Percentiles rank a stretch among this genome's conserved stretches.
These are phyloP conservation scores for Phaseolus lunatus DNA, from an alignment of 306 rosid species.

Conservation along the genomic window DNA sequence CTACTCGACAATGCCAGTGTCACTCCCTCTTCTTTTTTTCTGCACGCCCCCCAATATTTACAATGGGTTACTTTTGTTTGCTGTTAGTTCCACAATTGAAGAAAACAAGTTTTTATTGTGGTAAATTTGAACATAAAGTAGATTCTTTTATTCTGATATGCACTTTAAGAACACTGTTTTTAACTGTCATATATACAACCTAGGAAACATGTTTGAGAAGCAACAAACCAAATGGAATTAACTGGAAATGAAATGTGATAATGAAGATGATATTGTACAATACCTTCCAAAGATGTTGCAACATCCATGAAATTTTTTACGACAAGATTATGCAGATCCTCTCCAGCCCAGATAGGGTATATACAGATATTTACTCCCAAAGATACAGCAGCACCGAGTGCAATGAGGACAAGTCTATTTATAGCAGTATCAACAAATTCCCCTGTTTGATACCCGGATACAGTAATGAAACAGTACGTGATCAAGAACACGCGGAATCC, in stretches of 20 bases:
- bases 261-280: background rate
- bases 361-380: conserved; percentile 80
- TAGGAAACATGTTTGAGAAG: background rate
- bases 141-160: background rate
- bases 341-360: conserved; percentile 96
- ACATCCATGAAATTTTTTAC: background rate
- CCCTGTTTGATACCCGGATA: conserved; percentile 3
- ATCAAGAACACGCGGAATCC: conserved; percentile 9
- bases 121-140: too few relatives aligned
- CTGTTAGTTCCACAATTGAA: background rate
- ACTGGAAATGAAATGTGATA: background rate
- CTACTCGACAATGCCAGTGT: background rate
- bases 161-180: background rate
- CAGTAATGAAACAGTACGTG: conserved; percentile 13
- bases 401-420: conserved; percentile 52
- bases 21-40: background rate
- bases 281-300: conserved; percentile 26
- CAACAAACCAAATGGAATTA: background rate
- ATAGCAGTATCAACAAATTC: background rate
- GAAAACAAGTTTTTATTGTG: background rate
- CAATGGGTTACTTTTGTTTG: background rate
- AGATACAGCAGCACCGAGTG: conserved; percentile 83
- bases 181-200: background rate
- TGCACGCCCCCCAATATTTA: background rate
- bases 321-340: conserved; percentile 76